Percentiles rank a stretch among this genome's conserved stretches.
phyloP scores from a whole-genome alignment of 2,329 filamentous ascomycete genomes.

The Penicillium expansum region DNA sequence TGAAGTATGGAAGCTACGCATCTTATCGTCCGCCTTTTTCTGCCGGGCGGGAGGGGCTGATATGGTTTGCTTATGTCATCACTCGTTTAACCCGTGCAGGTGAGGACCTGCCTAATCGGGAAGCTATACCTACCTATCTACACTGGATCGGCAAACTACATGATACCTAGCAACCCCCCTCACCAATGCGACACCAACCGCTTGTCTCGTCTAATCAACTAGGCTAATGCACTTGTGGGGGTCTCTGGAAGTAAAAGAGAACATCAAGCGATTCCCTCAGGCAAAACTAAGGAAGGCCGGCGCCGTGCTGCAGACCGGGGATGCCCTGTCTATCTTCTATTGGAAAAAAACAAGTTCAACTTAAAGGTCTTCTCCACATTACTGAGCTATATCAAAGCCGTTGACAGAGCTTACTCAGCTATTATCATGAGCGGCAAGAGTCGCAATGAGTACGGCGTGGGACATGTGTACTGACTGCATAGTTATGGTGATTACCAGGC shows the following conservation, averaged over 20 bases:
- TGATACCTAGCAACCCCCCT: neutral
- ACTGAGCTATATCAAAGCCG: no score
- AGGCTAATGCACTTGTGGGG: neutral
- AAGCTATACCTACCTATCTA: neutral
- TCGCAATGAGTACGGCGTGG: no score
- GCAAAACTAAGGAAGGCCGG: constrained; percentile 15
- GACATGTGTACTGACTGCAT: no score
- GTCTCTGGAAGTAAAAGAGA: constrained; percentile 26
- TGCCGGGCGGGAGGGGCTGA: constrained; percentile 10
- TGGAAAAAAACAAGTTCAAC: no score
- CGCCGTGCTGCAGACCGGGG: no score
- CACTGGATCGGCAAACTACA: neutral
- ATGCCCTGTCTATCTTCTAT: no score
- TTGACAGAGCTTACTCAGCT: no score
- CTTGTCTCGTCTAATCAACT: neutral
- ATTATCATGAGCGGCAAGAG: no score
- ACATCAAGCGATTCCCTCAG: constrained; percentile 25
- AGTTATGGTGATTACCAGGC: no score
- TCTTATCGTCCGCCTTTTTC: constrained; percentile 18
- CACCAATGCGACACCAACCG: neutral
- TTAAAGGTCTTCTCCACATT: no score
- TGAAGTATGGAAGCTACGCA: neutral
- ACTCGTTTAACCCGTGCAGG: neutral
- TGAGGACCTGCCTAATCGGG: neutral
- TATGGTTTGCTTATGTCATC: neutral